Base-by-base conservation (phyloP, 352 stramenopile genomes). In the Phytophthora meadii region DNA sequence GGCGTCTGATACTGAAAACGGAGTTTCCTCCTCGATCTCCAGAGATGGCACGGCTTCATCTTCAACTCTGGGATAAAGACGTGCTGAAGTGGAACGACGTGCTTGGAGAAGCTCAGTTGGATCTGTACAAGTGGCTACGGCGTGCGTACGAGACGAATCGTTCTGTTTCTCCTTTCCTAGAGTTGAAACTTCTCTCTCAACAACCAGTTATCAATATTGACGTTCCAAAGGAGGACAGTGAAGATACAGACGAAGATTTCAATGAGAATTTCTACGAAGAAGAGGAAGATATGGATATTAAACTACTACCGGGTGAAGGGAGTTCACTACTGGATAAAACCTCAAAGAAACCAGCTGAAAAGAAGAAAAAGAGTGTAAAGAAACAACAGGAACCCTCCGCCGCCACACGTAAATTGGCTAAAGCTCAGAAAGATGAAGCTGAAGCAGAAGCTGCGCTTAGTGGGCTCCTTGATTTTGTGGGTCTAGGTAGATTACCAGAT, bases 31-130 rank as follows among this genome's bases (percentile, higher is more conserved):
- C 90, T 17, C 80, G 84, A 1, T 81, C 81, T 4, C 56, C 82
- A 0, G 93, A 98, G 54, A 85, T 97, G 49, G 88, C 81, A 2
- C 87, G 94, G 2, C 79, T 98, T 32, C 87, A 97, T 54, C 66
- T 98, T 11, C 92, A 98, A 61, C 70, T 98, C 8, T 98, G 94
- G 94, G 92, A 98, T 60, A 93, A 96, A 56, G 94, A 98, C 61
- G 58, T 98, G 5, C 62, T 97, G 40, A 98, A 98, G 64, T 97
- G 85, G 83, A 97, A 96, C 54, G 92, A 98, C 57, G 71, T 96
- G 19, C 79, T 98, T 22, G 93, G 88, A 2, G 91, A 97, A 44
- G 82, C 84, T 0, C 81, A 95, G 37, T 37, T 97, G 4, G 84
- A 96, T 59, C 42, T 97, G n/a, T 93, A 93, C 65, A 92, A 88